Evolutionary conservation across 1,284 basidiomycete species (phyloP), one percentile per base, ranked within the genome.

Genomic region (Rhodotorula sp.): DNA sequence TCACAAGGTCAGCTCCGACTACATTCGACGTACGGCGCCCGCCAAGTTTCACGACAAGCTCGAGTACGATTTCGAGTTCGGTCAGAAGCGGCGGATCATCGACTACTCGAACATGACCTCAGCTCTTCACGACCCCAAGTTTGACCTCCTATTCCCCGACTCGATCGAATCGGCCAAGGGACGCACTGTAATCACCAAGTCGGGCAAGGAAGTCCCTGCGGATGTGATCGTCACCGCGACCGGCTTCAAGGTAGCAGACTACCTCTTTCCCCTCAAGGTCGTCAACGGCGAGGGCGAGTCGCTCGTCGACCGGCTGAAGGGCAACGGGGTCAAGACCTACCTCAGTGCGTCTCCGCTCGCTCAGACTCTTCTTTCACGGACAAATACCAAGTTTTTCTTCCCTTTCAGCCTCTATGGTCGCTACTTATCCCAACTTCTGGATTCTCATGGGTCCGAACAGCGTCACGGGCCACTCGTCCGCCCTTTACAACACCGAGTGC

Each of bases 31-130:
- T 22, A 62, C 49, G 3, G 67, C 67, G 17, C 68, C 67, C 2
- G 24, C 57, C 29, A 63, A 72, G 64, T 74, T 70, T 49, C 66
- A 70, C 62, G 68, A 75, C 20, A 32, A 47, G 46, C 65, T 75
- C 46, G 55, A 63, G 17, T 68, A 59, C 58, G 74, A 75, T 39
- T 75, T 75, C n/a, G 72, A 73, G 30, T 67, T 75, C 30, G 74
- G 67, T 2, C 64, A 66, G 39, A 75, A 75, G 70, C 57, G 74
- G 8, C 68, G 74, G 11, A 53, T 74, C 22, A 70, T 74, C 47
- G 74, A 75, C 63, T 68, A 61, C 48, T 34, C 55, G 1, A 48
- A 58, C 24, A 73, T 71, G 55, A 49, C 39, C 17, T 22, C 52
- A 10, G 10, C 65, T 5, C 56, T 64, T 11, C 55, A 74, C 60